Conservation (phyloP, 2,329 filamentous ascomycete genomes). For the Fusarium tuaranense region DNA sequence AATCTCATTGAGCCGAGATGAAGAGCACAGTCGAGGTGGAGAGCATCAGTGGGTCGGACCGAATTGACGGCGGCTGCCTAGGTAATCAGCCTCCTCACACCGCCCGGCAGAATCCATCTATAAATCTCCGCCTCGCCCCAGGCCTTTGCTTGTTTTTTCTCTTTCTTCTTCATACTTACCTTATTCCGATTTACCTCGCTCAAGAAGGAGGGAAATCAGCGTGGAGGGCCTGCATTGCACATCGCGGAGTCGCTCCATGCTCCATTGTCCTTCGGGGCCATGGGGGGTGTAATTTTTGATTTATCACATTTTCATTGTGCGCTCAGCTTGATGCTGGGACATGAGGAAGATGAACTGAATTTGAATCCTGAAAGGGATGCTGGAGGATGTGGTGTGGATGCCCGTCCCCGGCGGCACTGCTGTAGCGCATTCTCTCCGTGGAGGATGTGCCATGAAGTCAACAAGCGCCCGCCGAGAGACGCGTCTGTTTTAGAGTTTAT, state of each 20-base stretch:
- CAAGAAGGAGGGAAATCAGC: slow-evolving; percentile 58
- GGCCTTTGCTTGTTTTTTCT: slow-evolving; percentile 41
- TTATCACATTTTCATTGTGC: slow-evolving; percentile 58
- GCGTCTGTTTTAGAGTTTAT: background rate
- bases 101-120: slow-evolving; percentile 32
- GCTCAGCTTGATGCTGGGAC: slow-evolving; percentile 50
- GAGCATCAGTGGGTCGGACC: background rate
- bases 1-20: background rate
- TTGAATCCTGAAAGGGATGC: too few species aligned
- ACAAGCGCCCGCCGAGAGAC: background rate
- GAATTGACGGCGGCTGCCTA: background rate
- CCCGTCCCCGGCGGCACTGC: too few species aligned
- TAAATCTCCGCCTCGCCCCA: slow-evolving; percentile 43
- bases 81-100: background rate
- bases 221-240: slow-evolving; percentile 67
- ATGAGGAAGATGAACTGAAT: slow-evolving; percentile 30
- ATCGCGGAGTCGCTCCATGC: slow-evolving; percentile 61
- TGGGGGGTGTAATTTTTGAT: slow-evolving; percentile 67
- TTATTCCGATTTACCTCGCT: slow-evolving; percentile 59
- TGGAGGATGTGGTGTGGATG: too few species aligned
- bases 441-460: background rate
- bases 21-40: background rate
- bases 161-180: slow-evolving; percentile 66
- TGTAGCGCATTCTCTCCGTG: too few species aligned
- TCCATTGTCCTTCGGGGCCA: slow-evolving; percentile 68